Conservation (phyloP, 495 filamentous ascomycete genomes). For the Aspergillus wentii region DNA sequence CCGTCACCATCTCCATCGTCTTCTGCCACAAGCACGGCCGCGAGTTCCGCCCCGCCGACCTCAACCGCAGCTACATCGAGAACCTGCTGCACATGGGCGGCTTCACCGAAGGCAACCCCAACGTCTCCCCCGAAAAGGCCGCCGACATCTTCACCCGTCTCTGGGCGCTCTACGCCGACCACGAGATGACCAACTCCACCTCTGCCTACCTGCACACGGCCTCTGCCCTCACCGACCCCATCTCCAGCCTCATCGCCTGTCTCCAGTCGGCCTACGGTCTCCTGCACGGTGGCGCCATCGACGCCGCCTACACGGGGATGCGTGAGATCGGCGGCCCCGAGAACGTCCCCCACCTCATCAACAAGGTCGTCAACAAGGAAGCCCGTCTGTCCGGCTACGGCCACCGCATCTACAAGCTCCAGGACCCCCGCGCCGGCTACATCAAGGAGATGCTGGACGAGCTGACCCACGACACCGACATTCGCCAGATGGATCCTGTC, state of each 20-base stretch:
- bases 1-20: too few species aligned
- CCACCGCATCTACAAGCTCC: constrained; percentile 47
- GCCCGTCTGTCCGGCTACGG: constrained; percentile 50
- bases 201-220: constrained; percentile 45
- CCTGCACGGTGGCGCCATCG: constrained; percentile 49
- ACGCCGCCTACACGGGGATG: constrained; percentile 41
- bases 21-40: constrained; percentile 1
- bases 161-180: constrained; percentile 41
- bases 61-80: constrained; percentile 34
- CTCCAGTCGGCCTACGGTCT: constrained; percentile 41
- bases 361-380: constrained; percentile 41
- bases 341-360: constrained; percentile 36
- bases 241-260: constrained; percentile 31
- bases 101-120: constrained; percentile 19
- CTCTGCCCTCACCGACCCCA: constrained; percentile 43
- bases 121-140: constrained; percentile 12
- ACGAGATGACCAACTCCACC: constrained; percentile 51
- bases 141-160: not conserved
- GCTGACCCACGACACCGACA: too few species aligned
- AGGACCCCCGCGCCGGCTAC: constrained; percentile 40
- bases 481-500: constrained; percentile 35
- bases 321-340: constrained; percentile 38
- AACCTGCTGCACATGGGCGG: constrained; percentile 42
- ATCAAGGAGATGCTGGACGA: constrained; percentile 38
- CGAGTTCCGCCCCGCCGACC: constrained; percentile 27